A percentile compares a stretch with the other conserved stretches of the same genome.
Conservation (phyloP, 1,284 basidiomycete genomes). For the Tylopilus orsonianus region DNA sequence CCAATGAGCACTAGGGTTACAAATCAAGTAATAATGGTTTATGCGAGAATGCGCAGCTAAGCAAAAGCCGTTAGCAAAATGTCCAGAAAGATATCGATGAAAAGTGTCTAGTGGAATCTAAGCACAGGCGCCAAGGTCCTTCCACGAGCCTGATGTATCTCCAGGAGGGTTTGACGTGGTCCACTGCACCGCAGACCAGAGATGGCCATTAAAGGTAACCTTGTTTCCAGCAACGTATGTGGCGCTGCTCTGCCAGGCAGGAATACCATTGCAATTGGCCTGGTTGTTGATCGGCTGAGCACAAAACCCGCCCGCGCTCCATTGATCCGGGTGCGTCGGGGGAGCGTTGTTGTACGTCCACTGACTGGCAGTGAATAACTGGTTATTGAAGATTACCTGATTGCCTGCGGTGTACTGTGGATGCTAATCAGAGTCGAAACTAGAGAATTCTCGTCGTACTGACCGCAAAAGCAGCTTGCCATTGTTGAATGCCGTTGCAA, state of each 20-base stretch:
- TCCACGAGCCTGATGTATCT: slow-evolving; percentile 29
- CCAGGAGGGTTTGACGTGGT: slow-evolving; percentile 22
- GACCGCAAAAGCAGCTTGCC: slow-evolving; percentile 29
- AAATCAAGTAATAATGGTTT: no score
- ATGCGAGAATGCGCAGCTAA: not conserved
- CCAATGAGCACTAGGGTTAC: not conserved
- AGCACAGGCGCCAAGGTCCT: slow-evolving; percentile 24
- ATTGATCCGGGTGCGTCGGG: slow-evolving; percentile 20
- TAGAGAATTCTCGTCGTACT: not conserved
- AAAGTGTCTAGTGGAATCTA: not conserved
- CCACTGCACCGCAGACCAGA: slow-evolving; percentile 32
- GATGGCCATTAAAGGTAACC: slow-evolving; percentile 15
- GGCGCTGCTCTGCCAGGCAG: slow-evolving; percentile 13
- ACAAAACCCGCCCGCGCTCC: slow-evolving; percentile 14
- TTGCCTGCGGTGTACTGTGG: slow-evolving; percentile 25
- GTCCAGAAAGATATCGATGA: not conserved
- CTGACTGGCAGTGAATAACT: slow-evolving; percentile 28
- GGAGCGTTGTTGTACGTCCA: slow-evolving; percentile 31
- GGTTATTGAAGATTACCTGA: slow-evolving; percentile 21
- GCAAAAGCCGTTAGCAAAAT: not conserved
- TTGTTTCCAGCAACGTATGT: slow-evolving; percentile 20
- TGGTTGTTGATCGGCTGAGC: slow-evolving; percentile 24
- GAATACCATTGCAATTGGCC: slow-evolving; percentile 21
- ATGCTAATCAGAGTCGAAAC: not conserved
- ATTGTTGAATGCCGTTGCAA: slow-evolving; percentile 25